A percentile compares a stretch with the other conserved stretches of the same genome.
These are phyloP conservation scores for Leccinellum rugosiceps DNA, from an alignment of 768 basidiomycete species.

Conservation along the genomic window DNA sequence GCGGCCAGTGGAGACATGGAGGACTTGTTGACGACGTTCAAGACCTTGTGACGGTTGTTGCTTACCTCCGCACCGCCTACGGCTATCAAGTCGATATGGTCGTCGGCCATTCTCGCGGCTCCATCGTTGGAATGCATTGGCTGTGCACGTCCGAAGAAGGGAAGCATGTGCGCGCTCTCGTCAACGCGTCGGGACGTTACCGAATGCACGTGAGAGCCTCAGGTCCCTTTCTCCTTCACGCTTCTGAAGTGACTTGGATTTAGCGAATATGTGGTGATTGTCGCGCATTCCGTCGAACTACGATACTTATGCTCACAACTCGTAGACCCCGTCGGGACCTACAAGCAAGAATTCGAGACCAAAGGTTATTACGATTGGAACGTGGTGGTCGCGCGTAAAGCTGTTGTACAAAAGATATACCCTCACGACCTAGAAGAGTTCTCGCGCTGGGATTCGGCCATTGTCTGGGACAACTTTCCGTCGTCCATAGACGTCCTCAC, in stretches of 20 bases:
- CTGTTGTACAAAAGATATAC: constrained; percentile 48
- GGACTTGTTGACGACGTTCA: constrained; percentile 57
- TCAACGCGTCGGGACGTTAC: constrained; percentile 77
- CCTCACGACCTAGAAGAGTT: constrained; percentile 62
- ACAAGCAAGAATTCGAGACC: constrained; percentile 49
- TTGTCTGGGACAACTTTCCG: constrained; percentile 72
- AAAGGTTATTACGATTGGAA: constrained; percentile 65
- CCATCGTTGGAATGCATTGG: constrained; percentile 67
- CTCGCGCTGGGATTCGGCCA: constrained; percentile 59
- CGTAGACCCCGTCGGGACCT: constrained; percentile 28
- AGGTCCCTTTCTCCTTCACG: not conserved
- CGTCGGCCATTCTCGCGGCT: constrained; percentile 78
- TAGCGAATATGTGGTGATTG: constrained; percentile 30
- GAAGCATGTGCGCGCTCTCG: constrained; percentile 52
- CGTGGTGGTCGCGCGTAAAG: constrained; percentile 62
- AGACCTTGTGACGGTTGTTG: constrained; percentile 65
- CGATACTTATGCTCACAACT: constrained; percentile 4
- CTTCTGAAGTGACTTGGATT: not conserved
- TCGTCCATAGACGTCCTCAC: constrained; percentile 62
- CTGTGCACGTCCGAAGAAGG: constrained; percentile 61
- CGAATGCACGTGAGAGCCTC: constrained; percentile 66
- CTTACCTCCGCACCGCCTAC: constrained; percentile 52
- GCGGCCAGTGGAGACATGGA: constrained; percentile 61
- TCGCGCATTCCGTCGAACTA: not conserved
- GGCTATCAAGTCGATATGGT: constrained; percentile 70